These are phyloP conservation scores for Eleusine coracana DNA, from an alignment of 176 grass and related monocot genomes.

Conservation along the genomic window DNA sequence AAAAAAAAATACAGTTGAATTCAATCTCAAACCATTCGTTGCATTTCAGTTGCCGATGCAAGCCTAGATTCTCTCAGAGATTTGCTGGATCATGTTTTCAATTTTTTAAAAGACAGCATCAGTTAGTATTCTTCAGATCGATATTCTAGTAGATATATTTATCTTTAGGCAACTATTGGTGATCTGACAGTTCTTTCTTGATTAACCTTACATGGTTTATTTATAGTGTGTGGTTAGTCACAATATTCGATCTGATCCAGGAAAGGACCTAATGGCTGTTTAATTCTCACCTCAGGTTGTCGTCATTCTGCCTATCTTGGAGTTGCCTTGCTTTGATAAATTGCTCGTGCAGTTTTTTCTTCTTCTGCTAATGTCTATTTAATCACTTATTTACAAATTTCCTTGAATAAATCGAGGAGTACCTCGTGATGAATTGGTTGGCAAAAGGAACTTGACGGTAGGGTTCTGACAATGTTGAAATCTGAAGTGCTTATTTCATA, in stretches of 20 bases:
- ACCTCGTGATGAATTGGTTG: too few species aligned
- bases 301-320: neutral
- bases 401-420: too few species aligned
- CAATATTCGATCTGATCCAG: neutral
- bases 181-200: neutral
- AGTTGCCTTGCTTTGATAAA: neutral
- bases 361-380: neutral
- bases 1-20: neutral
- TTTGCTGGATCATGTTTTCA: conserved; percentile 48
- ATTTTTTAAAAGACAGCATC: conserved; percentile 20
- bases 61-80: conserved; percentile 64
- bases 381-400: too few species aligned
- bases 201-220: neutral
- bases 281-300: neutral
- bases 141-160: neutral
- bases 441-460: too few species aligned
- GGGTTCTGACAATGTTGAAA: too few species aligned
- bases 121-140: neutral
- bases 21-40: conserved; percentile 22
- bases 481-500: neutral
- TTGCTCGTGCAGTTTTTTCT: neutral
- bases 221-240: neutral
- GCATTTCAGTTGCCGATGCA: conserved; percentile 29
- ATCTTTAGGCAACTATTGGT: neutral
- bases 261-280: neutral